phyloP scores from a whole-genome alignment of 345 rosid species.

The Eucalyptus virginea region DNA sequence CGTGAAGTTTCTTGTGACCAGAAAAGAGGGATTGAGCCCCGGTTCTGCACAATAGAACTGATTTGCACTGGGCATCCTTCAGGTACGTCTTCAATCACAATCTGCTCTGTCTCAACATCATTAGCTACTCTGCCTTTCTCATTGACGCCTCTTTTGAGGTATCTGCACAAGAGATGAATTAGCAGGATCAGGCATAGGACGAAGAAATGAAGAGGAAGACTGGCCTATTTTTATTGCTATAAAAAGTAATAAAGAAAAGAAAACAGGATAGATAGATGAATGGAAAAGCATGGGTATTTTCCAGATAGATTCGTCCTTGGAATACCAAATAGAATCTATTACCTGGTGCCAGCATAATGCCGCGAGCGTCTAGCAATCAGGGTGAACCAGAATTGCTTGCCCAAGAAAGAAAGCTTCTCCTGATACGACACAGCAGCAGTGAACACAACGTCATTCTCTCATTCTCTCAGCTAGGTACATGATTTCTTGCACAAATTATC shows the following conservation, averaged over 20 bases:
- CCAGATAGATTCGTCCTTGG: neutral
- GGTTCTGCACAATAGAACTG: conserved; percentile 89
- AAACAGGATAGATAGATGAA: neutral
- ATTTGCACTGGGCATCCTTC: conserved; percentile 52
- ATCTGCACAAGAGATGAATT: conserved; percentile 20
- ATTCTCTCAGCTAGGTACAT: neutral
- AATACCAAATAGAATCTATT: neutral
- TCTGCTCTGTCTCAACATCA: conserved; percentile 98
- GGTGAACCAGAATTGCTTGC: conserved; percentile 57
- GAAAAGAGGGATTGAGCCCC: conserved; percentile 96
- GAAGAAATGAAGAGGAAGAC: neutral
- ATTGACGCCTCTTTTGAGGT: conserved; percentile 86
- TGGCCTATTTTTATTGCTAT: neutral
- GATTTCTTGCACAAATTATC: neutral
- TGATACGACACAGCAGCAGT: conserved; percentile 1
- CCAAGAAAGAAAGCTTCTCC: conserved; percentile 57
- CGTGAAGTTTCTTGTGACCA: conserved; percentile 99
- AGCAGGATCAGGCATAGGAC: neutral
- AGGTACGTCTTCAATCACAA: conserved; percentile 80
- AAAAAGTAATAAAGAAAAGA: neutral
- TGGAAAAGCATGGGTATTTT: neutral
- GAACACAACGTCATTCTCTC: neutral
- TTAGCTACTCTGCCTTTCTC: conserved; percentile 99
- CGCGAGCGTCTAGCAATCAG: conserved; percentile 90
- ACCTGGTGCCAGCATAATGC: conserved; percentile 99